A percentile compares a stretch with the other conserved stretches of the same genome.
Evolutionary conservation across 495 filamentous ascomycete genomes (phyloP).

Genomic region (Neurospora sp.): DNA sequence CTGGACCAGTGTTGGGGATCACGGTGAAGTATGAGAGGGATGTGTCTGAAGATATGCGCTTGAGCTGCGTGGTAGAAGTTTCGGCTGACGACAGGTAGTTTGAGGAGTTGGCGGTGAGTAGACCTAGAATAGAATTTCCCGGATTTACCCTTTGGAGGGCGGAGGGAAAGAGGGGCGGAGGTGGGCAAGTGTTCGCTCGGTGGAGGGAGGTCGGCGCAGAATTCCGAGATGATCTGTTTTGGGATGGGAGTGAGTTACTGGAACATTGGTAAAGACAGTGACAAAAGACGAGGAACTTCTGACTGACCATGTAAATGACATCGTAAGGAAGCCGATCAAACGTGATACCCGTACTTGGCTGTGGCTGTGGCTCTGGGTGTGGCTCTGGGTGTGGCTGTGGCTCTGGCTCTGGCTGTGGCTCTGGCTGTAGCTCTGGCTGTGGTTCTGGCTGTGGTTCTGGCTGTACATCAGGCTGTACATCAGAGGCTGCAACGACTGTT

Average conservation of each 20-base stretch:
- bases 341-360: neutral
- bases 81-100: neutral
- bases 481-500: neutral
- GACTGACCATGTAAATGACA: neutral
- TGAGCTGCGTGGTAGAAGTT: neutral
- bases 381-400: no score
- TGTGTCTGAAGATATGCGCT: neutral
- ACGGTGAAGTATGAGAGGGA: neutral
- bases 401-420: no score
- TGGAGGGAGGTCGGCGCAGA: neutral
- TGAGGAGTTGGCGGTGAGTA: neutral
- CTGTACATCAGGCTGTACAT: no score
- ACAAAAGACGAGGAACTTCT: neutral
- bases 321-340: neutral
- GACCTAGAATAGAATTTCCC: no score
- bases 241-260: neutral
- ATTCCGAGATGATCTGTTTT: neutral
- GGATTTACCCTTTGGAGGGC: no score
- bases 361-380: neutral
- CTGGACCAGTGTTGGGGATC: neutral
- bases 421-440: no score
- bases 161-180: no score
- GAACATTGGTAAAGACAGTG: neutral
- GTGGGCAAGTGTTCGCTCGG: neutral
- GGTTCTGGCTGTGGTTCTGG: neutral